Evolutionary conservation across 257 asterid species (phyloP), one percentile per base, ranked within the genome.

Genomic region (Penstemon barbatus): DNA sequence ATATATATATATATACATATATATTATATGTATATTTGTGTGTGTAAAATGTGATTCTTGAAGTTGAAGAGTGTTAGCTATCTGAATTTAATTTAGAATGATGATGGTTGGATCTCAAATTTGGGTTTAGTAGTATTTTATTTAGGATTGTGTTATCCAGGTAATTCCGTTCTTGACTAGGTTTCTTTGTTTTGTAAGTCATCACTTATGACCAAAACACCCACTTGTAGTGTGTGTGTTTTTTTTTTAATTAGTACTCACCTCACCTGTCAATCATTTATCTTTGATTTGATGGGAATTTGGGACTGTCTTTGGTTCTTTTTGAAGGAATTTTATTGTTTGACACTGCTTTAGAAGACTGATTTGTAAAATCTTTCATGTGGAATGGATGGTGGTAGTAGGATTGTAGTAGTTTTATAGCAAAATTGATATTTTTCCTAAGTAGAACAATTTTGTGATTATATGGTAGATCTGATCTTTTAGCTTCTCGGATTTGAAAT

Each of bases 391-490:
- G 15, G 11, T 15, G 58, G 45, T 54, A 39, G 25, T 45, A 46
- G 44, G 15, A 41, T 5, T 58, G 5, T 50, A n/a, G 8, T 66
- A 65, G 57, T 4, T 37, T 1, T 19, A n/a, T 54, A 1, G 36
- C 15, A 42, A 10, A 51, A 49, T 58, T 50, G 41, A 50, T 49
- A 33, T n/a, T 41, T 65, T 48, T 48, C 9, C 2, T 2, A 4
- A 25, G 33, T 25, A 25, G 33, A 25, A 25, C 33, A 25, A 25
- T 25, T 25, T 25, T 25, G 41, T 46, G 6, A 62, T 19, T 8
- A 38, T 76, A 59, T 60, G 42, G 49, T 33, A 2, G 62, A 56
- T 68, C 56, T 74, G 65, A 19, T 25, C 33, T 25, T 25, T 46
- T 40, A 41, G 33, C 33, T 1, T 25, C 33, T 25, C 33, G 1